Percentiles rank a stretch among this genome's conserved stretches.
These are phyloP conservation scores for Coemansia sp. DNA, from an alignment of 192 early-diverging fungal species.

Conservation along the genomic window DNA sequence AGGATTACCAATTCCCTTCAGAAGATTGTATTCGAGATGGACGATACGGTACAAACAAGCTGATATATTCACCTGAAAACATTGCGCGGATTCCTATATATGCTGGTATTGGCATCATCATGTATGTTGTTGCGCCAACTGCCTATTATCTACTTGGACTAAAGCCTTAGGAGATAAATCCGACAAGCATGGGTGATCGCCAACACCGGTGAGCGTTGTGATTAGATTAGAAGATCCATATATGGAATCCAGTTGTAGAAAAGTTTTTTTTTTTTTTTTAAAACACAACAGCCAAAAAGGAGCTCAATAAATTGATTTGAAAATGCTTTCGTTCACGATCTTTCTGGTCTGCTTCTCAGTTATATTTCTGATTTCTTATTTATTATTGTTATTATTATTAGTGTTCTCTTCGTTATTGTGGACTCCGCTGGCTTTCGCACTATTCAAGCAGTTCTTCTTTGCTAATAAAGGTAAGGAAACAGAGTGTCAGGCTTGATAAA, in stretches of 20 bases:
- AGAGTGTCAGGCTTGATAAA: background rate
- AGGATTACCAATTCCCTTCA: slow-evolving; percentile 19
- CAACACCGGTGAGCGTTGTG: no score
- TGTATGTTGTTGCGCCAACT: slow-evolving; percentile 25
- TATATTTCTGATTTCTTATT: no score
- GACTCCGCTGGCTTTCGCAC: no score
- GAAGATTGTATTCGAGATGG: slow-evolving; percentile 17
- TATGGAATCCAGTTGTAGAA: no score
- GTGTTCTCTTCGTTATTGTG: background rate
- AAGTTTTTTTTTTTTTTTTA: background rate
- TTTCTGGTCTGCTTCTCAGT: no score
- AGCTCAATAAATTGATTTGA: no score
- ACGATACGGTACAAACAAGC: slow-evolving; percentile 40
- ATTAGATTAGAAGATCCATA: no score
- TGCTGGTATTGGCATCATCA: slow-evolving; percentile 37
- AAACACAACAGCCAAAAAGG: no score
- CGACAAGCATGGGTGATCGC: no score
- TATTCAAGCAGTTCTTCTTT: no score
- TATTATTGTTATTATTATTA: background rate
- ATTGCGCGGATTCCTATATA: slow-evolving; percentile 54
- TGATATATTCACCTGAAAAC: slow-evolving; percentile 49
- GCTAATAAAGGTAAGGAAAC: background rate
- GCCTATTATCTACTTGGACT: slow-evolving; percentile 27
- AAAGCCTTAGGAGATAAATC: slow-evolving; percentile 8
- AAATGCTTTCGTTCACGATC: no score